These are phyloP conservation scores for Venturia oleaginea DNA, from an alignment of 2,329 filamentous ascomycete genomes.

Conservation along the genomic window DNA sequence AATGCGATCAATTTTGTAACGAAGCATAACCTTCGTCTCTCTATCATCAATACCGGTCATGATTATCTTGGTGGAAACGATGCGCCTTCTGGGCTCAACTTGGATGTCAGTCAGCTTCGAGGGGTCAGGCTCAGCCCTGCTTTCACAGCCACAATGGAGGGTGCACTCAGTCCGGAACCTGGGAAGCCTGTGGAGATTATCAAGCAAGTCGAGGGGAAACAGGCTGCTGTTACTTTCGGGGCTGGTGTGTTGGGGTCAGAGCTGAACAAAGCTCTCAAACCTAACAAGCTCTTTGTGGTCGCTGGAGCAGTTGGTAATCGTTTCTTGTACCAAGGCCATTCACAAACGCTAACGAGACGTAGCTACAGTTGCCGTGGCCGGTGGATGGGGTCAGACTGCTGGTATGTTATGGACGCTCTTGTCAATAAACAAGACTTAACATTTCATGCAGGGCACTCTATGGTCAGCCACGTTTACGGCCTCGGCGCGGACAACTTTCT, in stretches of 20 bases:
- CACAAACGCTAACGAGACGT: no score
- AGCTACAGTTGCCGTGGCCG: constrained; percentile 23
- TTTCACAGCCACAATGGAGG: background rate
- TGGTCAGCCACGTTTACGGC: background rate
- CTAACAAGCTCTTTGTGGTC: no score
- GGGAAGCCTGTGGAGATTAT: constrained; percentile 3
- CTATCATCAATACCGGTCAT: constrained; percentile 6
- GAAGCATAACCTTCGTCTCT: constrained; percentile 5
- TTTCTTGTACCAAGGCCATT: no score
- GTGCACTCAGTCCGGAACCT: background rate
- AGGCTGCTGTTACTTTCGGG: constrained; percentile 12
- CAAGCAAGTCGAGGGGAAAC: background rate
- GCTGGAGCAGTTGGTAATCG: no score
- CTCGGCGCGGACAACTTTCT: constrained; percentile 21
- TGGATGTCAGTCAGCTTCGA: background rate
- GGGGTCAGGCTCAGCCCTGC: constrained; percentile 8
- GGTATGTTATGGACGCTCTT: no score
- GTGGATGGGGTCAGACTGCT: constrained; percentile 9
- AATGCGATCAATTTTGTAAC: constrained; percentile 11
- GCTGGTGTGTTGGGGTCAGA: constrained; percentile 10
- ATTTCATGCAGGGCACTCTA: no score
- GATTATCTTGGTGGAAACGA: constrained; percentile 5
- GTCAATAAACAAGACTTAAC: no score
- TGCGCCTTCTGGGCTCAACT: constrained; percentile 4
- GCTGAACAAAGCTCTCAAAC: constrained; percentile 10